Base-by-base conservation (phyloP, 1,139 yeast species). In the Candida sp. region DNA sequence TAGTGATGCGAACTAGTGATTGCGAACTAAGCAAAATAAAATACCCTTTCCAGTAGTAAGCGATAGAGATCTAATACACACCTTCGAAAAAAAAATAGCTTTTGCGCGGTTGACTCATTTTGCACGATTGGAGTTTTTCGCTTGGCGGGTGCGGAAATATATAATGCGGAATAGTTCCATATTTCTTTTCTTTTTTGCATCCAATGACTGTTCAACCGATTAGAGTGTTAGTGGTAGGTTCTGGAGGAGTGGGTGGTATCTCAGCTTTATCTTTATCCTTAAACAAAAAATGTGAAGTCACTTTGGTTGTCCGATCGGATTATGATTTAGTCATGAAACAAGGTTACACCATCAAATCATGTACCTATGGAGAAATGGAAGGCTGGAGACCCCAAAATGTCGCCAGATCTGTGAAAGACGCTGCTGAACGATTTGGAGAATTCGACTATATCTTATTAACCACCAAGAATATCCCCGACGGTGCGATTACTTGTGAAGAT, bases 381-480 rank as follows among this genome's bases (percentile, higher is more conserved):
- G 58, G 63, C 35, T 86, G 82, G 79, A 73, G 69, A 48, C 93
- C 95, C 0, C 60, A 67, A 23, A 60, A 71, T 45, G 54, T 79
- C 0, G 75, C 67, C 39, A 56, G 52, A 21, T 59, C 69, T 4
- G 73, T 81, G 1, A 66, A 63, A 1, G 81, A 76, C 33, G 86
- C 84, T 0, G 55, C 49, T 12, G 49, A 48, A 32, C 49, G 55
- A 30, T 55, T 54, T 44, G 80, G 83, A 0, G 80, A 78, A 1
- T 87, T 77, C 55, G 95, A 87, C 54, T 87, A 71, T 55, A 70
- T 86, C 22, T 70, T 87, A 4, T 75, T 87, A 33, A 73, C 89
- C 38, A 84, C 89, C 38, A 87, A 87, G 57, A 85, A 84, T 53
- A 72, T 85, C 25, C 95, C 95, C 4, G 95, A 87, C 56, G 71